A percentile compares a stretch with the other conserved stretches of the same genome.
Evolutionary conservation across 768 basidiomycete species (phyloP).

Genomic region (Daedaleopsis sinensis): DNA sequence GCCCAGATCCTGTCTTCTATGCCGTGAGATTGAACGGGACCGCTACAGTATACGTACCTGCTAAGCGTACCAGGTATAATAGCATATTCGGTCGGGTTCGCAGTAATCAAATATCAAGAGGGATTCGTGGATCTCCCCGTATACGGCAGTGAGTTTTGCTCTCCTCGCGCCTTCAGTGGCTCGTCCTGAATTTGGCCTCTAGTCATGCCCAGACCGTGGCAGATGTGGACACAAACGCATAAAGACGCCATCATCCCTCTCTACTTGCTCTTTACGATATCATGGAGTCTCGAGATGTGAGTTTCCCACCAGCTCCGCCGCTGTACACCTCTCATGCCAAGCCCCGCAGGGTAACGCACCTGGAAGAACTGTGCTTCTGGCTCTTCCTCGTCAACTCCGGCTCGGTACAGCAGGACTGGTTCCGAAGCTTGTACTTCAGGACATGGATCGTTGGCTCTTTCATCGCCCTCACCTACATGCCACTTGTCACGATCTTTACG

Average conservation of each 20-base stretch:
- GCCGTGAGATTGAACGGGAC: too few species aligned
- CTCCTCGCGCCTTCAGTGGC: background rate
- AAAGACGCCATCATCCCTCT: slow-evolving; percentile 64
- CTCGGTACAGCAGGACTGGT: slow-evolving; percentile 72
- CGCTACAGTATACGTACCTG: slow-evolving; percentile 71
- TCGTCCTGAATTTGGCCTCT: background rate
- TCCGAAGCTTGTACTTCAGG: slow-evolving; percentile 73
- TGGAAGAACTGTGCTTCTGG: slow-evolving; percentile 91
- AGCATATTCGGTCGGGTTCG: slow-evolving; percentile 62
- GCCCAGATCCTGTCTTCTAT: background rate
- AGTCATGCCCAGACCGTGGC: slow-evolving; percentile 71
- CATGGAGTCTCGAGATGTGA: slow-evolving; percentile 79
- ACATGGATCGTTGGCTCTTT: slow-evolving; percentile 69
- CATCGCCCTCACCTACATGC: slow-evolving; percentile 66
- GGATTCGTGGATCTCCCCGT: slow-evolving; percentile 54
- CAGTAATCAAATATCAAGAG: slow-evolving; percentile 72
- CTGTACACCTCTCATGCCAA: background rate
- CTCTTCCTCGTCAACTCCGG: slow-evolving; percentile 75
- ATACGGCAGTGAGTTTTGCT: slow-evolving; percentile 51
- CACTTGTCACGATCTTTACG: slow-evolving; percentile 67
- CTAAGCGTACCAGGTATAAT: slow-evolving; percentile 62
- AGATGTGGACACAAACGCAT: slow-evolving; percentile 53
- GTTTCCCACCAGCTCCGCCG: slow-evolving; percentile 22
- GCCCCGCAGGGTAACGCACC: slow-evolving; percentile 64
- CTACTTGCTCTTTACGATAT: slow-evolving; percentile 61